Percentiles rank a stretch among this genome's conserved stretches.
Evolutionary conservation across 148 eudicot genomes (phyloP).

Genomic region (Camellia lanceoleosa): DNA sequence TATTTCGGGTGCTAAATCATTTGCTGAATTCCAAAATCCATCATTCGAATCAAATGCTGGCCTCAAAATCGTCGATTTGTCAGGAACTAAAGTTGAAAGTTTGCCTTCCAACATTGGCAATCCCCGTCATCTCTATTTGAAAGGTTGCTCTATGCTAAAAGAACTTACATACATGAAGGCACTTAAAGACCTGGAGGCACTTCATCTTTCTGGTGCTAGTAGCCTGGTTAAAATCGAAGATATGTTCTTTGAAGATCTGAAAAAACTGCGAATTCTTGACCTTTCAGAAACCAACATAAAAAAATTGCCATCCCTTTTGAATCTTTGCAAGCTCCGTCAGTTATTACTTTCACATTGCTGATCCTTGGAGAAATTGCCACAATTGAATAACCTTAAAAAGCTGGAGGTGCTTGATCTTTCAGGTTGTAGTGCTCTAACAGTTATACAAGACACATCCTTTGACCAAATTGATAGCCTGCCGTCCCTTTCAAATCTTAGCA

Average conservation of each 20-base stretch:
- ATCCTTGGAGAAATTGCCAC: slow-evolving; percentile 8
- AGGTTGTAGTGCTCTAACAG: slow-evolving; percentile 20
- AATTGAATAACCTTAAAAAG: slow-evolving; percentile 15
- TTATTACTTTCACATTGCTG: slow-evolving; percentile 17
- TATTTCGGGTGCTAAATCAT: slow-evolving; percentile 23
- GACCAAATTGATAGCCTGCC: slow-evolving; percentile 24
- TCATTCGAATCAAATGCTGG: not conserved
- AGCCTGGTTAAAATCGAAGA: not conserved
- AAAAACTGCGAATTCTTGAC: not conserved
- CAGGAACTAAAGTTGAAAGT: slow-evolving; percentile 10
- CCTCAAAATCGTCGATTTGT: slow-evolving; percentile 26
- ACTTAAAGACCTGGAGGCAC: slow-evolving; percentile 20
- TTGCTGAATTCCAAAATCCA: slow-evolving; percentile 22
- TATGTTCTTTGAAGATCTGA: not conserved
- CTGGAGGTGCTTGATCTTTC: slow-evolving; percentile 32
- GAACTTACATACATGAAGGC: not conserved
- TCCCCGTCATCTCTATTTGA: slow-evolving; percentile 20
- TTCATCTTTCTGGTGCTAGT: slow-evolving; percentile 25
- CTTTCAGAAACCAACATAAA: slow-evolving; percentile 21
- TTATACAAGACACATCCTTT: slow-evolving; percentile 21
- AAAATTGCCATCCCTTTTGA: slow-evolving; percentile 21
- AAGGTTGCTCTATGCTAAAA: slow-evolving; percentile 10
- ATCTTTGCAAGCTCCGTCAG: slow-evolving; percentile 20
- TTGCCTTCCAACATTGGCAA: slow-evolving; percentile 20
- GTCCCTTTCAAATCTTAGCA: slow-evolving; percentile 20